A percentile compares a stretch with the other conserved stretches of the same genome.
phyloP scores from a whole-genome alignment of 164 flowering plant genomes.

The Annona squamosa region DNA sequence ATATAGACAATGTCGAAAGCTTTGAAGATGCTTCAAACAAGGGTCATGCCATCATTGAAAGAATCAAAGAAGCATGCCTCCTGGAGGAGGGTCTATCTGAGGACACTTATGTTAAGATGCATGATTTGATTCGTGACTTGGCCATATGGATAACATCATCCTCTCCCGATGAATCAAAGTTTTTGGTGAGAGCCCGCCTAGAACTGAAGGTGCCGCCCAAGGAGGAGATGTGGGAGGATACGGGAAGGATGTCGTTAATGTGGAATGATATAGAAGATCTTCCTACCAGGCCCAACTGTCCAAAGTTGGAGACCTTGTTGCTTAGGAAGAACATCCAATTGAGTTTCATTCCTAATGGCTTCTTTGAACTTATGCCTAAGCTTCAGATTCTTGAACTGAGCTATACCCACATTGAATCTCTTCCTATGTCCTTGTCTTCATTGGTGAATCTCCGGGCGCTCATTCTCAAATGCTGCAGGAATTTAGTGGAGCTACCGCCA shows the following conservation, averaged over 20 bases:
- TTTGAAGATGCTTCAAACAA: background rate
- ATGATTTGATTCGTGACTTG: conserved; percentile 6
- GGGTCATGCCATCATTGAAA: conserved; percentile 5
- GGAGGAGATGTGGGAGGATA: conserved; percentile 2
- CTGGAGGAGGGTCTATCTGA: conserved; percentile 1
- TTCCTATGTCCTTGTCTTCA: conserved; percentile 2
- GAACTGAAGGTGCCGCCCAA: background rate
- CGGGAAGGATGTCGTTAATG: conserved; percentile 1
- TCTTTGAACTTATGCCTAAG: conserved; percentile 3
- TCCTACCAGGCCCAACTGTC: background rate
- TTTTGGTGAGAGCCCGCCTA: background rate
- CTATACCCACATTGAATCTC: background rate
- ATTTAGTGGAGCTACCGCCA: background rate
- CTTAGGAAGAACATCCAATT: background rate
- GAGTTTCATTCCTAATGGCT: background rate
- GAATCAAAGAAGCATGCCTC: conserved; percentile 6
- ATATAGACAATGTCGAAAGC: background rate
- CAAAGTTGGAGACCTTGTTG: background rate
- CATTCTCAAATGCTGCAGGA: background rate
- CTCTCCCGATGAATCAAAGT: background rate
- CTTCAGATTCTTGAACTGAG: conserved; percentile 6
- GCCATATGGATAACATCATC: conserved; percentile 8
- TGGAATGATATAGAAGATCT: background rate
- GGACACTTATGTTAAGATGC: background rate
- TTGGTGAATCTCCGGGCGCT: conserved; percentile 3